These are phyloP conservation scores for Backusella liffmaniae DNA, from an alignment of 192 early-diverging fungal genomes.

Conservation along the genomic window DNA sequence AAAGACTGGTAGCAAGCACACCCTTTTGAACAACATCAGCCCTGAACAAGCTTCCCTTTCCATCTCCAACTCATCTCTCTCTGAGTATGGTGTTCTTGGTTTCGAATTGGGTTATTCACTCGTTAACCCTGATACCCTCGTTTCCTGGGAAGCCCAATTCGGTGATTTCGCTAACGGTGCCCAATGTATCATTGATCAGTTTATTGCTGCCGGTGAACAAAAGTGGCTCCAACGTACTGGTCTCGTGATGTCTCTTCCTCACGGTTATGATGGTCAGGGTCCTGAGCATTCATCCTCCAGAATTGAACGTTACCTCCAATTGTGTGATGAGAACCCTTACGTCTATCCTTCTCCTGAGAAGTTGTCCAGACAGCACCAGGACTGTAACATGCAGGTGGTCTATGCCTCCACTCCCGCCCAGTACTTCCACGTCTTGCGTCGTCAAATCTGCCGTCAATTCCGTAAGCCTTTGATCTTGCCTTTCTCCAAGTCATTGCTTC, in stretches of 20 bases:
- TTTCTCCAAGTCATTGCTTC: conserved; percentile 87
- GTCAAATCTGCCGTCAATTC: conserved; percentile 97
- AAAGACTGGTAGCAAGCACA: conserved; percentile 77
- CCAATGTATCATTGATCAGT: conserved; percentile 98
- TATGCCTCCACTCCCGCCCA: conserved; percentile 97
- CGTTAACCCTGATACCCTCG: conserved; percentile 89
- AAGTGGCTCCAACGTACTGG: conserved; percentile 99
- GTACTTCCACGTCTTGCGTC: conserved; percentile 94
- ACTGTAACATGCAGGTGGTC: conserved; percentile 97
- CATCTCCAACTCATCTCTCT: conserved; percentile 94
- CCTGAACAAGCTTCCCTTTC: conserved; percentile 86
- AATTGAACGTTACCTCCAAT: conserved; percentile 93
- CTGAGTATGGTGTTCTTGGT: conserved; percentile 93
- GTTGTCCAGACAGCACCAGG: conserved; percentile 91
- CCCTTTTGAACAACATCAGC: conserved; percentile 84
- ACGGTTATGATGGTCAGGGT: conserved; percentile 98
- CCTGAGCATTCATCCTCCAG: conserved; percentile 97
- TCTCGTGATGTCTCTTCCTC: conserved; percentile 89
- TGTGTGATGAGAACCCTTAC: conserved; percentile 95
- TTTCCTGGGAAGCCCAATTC: conserved; percentile 99
- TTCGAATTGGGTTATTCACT: conserved; percentile 98
- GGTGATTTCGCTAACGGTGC: conserved; percentile 98
- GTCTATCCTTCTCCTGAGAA: conserved; percentile 74
- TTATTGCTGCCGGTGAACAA: conserved; percentile 92
- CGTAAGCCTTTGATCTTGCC: conserved; percentile 86